Percentiles rank a stretch among this genome's conserved stretches.
phyloP scores from a whole-genome alignment of 768 basidiomycete genomes.

The Kondoa subrosea region DNA sequence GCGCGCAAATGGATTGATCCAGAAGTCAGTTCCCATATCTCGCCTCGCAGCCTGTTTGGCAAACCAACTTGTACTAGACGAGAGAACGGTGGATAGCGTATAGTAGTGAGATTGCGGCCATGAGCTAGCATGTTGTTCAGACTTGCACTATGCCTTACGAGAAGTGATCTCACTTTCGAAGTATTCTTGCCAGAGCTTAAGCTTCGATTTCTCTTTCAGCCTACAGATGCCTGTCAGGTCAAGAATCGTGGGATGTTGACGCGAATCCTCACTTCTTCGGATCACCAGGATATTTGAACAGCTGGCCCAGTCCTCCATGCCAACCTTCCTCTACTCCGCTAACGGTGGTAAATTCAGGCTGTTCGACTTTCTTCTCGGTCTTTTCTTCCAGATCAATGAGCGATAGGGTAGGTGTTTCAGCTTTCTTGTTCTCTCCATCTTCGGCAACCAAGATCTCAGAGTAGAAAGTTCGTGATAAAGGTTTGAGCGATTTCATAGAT shows the following conservation, averaged over 20 bases:
- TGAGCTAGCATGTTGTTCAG: constrained; percentile 31
- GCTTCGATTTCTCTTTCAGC: constrained; percentile 75
- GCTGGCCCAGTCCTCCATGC: constrained; percentile 17
- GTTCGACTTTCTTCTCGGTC: constrained; percentile 47
- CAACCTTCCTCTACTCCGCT: constrained; percentile 12
- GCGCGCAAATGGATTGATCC: constrained; percentile 85
- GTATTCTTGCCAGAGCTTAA: constrained; percentile 87
- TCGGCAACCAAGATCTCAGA: constrained; percentile 47
- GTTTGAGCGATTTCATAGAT: constrained; percentile 81
- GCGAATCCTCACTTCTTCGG: constrained; percentile 51
- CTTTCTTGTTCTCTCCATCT: constrained; percentile 31
- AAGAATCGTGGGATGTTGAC: constrained; percentile 27
- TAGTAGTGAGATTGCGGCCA: constrained; percentile 81
- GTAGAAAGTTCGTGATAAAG: constrained; percentile 80
- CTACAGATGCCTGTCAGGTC: no score
- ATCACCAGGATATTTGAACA: constrained; percentile 79
- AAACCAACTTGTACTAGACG: constrained; percentile 94
- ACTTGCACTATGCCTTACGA: background rate
- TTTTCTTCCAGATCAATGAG: constrained; percentile 13
- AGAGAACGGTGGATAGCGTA: constrained; percentile 91
- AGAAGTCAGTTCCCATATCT: constrained; percentile 94
- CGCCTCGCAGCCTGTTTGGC: constrained; percentile 81
- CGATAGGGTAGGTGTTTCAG: constrained; percentile 31
- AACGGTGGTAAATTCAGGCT: constrained; percentile 9
- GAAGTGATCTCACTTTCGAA: constrained; percentile 44